Percentiles rank a stretch among this genome's conserved stretches.
These are phyloP conservation scores for Neopestalotiopsis clavispora DNA, from an alignment of 2,329 filamentous ascomycete genomes.

Conservation along the genomic window DNA sequence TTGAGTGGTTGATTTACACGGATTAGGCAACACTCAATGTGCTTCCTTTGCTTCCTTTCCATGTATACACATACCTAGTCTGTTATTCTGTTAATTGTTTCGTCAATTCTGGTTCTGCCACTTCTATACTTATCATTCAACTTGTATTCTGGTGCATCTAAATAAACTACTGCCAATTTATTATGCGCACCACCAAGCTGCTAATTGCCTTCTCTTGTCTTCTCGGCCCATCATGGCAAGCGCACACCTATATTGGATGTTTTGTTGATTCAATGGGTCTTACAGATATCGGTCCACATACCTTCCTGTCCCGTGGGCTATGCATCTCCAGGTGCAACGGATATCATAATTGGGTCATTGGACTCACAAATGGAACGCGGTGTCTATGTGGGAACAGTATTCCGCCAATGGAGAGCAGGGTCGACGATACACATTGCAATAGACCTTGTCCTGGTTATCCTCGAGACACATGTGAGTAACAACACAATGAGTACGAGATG, in stretches of 20 bases:
- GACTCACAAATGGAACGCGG: slow-evolving; percentile 23
- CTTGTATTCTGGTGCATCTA: too few relatives aligned
- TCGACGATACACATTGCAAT: slow-evolving; percentile 24
- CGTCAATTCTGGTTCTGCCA: too few relatives aligned
- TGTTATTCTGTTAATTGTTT: too few relatives aligned
- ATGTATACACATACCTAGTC: too few relatives aligned
- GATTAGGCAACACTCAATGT: too few relatives aligned
- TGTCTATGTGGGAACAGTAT: slow-evolving; percentile 25
- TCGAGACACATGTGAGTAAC: slow-evolving; percentile 16
- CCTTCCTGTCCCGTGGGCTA: slow-evolving; percentile 22
- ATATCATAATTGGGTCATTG: slow-evolving; percentile 17
- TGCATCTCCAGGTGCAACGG: slow-evolving; percentile 15
- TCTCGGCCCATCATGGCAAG: background rate
- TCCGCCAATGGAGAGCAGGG: slow-evolving; percentile 17
- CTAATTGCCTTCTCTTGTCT: background rate
- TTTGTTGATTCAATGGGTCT: slow-evolving; percentile 20
- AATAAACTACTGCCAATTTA: background rate
- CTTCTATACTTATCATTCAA: too few relatives aligned
- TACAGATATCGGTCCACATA: background rate
- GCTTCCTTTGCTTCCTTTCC: too few relatives aligned
- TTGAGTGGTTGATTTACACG: too few relatives aligned
- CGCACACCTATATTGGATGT: slow-evolving; percentile 22
- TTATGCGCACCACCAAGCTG: background rate
- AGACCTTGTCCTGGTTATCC: slow-evolving; percentile 23
- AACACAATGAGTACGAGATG: background rate